Base-by-base conservation (phyloP, 306 rosid genomes). In the Dryas drummondii region DNA sequence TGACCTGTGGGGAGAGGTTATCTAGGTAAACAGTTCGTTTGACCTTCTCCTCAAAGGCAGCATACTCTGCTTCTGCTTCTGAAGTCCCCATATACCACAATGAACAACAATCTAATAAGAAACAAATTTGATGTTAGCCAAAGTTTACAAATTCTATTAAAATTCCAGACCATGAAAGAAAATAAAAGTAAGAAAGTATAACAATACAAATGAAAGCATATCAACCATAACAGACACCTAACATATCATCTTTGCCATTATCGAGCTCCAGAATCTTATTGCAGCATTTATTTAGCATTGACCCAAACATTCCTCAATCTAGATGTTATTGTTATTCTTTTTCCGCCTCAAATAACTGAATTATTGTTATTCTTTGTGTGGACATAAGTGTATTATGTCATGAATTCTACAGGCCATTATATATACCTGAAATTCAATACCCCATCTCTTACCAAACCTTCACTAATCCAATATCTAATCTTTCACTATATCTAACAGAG, bases 1-100 rank as follows among this genome's bases (percentile, higher is more conserved):
- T 91, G 71, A 91, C 94, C n/a, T 77, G 88, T 14, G 93, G 91
- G 47, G 97, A 90, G 60, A 90, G 77, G 75, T 94, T 88, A 75
- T 94, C 94, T 2, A 91, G 51, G 84, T 84, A 91, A 16, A 90
- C 85, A 1, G 98, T 94, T 56, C 91, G 80, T 70, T 72, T 78
- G 48, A 86, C 90, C 80, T 81, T 90, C 81, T 90, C 87, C 75
- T 86, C 78, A 76, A 94, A 91, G 50, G 87, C 88, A 66, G 87
- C 84, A 82, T 82, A 88, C 49, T 86, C 84, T 64, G 70, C 66
- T 22, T 83, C 83, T 4, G 26, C 9, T 5, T 45, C 70, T 45
- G 82, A 44, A n/a, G 94, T 80, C 17, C 59, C 90, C 97, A 91
- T 89, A 60, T 60, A 10, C 40, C 56, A 49, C 60, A 42, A 71